These are phyloP conservation scores for Trypanosoma lewisi DNA, from an alignment of 208 protist genomes.

Conservation along the genomic window DNA sequence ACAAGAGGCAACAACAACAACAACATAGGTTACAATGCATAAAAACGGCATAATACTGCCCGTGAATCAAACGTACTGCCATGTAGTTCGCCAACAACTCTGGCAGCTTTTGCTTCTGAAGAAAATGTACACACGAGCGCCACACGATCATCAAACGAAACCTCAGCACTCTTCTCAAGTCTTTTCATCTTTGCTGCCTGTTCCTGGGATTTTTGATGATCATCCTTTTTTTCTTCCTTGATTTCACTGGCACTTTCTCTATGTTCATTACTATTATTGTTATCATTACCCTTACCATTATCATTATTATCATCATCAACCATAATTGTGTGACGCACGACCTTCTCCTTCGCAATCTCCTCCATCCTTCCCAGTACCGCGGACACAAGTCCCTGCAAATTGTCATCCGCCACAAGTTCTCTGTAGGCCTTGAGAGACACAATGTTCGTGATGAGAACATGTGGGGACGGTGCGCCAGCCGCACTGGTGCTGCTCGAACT, in stretches of 20 bases:
- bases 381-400: conserved; percentile 27
- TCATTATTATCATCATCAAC: conserved; percentile 35
- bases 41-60: conserved; percentile 58
- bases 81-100: conserved; percentile 59
- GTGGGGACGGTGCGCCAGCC: conserved; percentile 45
- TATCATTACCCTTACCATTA: not conserved
- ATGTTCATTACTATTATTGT: not conserved
- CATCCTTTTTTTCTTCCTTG: not conserved
- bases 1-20: conserved; percentile 1
- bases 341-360: conserved; percentile 34
- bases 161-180: conserved; percentile 6
- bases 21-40: conserved; percentile 11
- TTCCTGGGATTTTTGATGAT: not conserved
- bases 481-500: conserved; percentile 21
- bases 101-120: conserved; percentile 44
- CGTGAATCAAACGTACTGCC: conserved; percentile 57
- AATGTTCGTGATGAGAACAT: conserved; percentile 69
- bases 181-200: conserved; percentile 5
- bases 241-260: not conserved
- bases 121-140: conserved; percentile 56
- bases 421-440: conserved; percentile 28
- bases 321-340: conserved; percentile 31
- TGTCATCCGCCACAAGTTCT: conserved; percentile 10
- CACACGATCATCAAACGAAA: conserved; percentile 56
- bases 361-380: conserved; percentile 45